Conservation (phyloP, 176 grass and related monocot genomes). For the Guadua angustifolia region DNA sequence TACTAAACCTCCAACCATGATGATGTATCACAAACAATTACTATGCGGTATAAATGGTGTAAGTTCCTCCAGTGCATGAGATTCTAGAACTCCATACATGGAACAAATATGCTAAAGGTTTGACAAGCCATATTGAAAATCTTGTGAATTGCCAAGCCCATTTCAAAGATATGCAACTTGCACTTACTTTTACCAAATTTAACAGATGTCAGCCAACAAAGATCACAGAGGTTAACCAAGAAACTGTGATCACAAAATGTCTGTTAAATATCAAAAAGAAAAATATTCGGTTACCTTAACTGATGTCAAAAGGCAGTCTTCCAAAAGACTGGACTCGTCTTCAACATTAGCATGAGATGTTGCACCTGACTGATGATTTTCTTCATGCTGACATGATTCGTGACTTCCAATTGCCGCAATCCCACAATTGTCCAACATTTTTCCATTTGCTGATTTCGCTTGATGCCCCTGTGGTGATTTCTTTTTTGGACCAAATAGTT, state of each 20-base stretch:
- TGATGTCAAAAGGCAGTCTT: constrained; percentile 94
- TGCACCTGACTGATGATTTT: constrained; percentile 61
- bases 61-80: constrained; percentile 2
- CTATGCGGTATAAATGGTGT: constrained; percentile 6
- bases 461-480: constrained; percentile 42
- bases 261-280: constrained; percentile 10
- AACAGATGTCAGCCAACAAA: background rate
- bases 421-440: constrained; percentile 42
- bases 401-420: constrained; percentile 48
- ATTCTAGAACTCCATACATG: constrained; percentile 10
- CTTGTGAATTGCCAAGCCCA: constrained; percentile 14
- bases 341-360: constrained; percentile 55
- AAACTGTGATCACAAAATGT: background rate
- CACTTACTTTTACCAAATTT: constrained; percentile 19
- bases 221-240: constrained; percentile 19
- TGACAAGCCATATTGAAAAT: background rate
- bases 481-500: constrained; percentile 62
- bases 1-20: constrained; percentile 29
- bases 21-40: constrained; percentile 8
- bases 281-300: constrained; percentile 72
- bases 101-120: constrained; percentile 8
- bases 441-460: constrained; percentile 48
- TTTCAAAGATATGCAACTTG: constrained; percentile 31
- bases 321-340: constrained; percentile 74
- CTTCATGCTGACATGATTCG: constrained; percentile 62